Evolutionary conservation across 2,329 filamentous ascomycete genomes (phyloP), one percentile per base, ranked within the genome.

Genomic region (Ophiostoma sp.): DNA sequence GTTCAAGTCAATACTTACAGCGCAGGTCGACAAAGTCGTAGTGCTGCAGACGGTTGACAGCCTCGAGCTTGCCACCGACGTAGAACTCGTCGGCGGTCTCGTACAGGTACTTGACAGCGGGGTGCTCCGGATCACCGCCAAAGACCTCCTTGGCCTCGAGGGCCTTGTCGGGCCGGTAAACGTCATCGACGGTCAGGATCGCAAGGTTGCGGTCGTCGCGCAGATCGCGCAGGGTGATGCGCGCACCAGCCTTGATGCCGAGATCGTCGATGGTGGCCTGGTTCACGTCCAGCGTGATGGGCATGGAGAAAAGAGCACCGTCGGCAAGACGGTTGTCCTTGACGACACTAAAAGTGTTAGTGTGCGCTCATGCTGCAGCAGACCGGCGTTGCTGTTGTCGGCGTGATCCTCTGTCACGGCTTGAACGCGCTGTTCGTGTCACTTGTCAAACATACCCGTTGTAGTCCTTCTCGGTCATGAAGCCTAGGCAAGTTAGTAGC

Each of bases 11-110:
- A 27, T 45, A 45, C 49, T 55, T 55, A 55, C 49, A 98, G 83
- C 95, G 89, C 70, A 98, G 87, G 76, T 91, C 95, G 74, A 98
- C 92, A 83, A 98, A 98, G 83, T 99, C 95, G 83, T 99, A 99
- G 85, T 99, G 95, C 83, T 96, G 93, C 71, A 97, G 86, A 74
- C 92, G 90, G 85, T 94, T 94, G 78, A 99, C 89, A 71, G 95
- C 95, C 78, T 98, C 92, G 72, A 99, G 82, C 87, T 96, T 97
- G 78, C 95, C 95, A 77, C 95, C 95, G 71, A 99, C 86, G 80
- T 98, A 98, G 80, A 89, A 96, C 70, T 97, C 93, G 75, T 91
- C 84, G 71, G 90, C 89, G 49, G 87, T 89, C 76, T 88, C 85
- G 83, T 89, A 89, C 71, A 99, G 88, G 82, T 96, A 95, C 81